Evolutionary conservation across 2,329 filamentous ascomycete species (phyloP).

Genomic region (Aspergillus puulaauensis): DNA sequence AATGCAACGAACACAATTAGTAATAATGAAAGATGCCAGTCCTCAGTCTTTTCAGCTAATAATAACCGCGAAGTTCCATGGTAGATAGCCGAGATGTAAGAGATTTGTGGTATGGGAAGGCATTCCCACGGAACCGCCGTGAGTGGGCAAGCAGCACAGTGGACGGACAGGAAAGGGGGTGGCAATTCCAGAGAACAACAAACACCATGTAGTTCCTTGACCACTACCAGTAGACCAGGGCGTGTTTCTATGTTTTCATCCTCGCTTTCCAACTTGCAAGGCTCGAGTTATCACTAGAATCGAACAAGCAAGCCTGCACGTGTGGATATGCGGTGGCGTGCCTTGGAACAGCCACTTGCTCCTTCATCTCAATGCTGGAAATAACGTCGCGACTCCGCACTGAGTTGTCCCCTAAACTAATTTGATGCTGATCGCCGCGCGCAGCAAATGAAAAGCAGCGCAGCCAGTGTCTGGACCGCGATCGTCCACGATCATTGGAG

Average conservation of each 20-base stretch:
- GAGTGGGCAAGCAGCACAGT: constrained; percentile 4
- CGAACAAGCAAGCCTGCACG: not conserved
- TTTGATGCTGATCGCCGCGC: constrained; percentile 1
- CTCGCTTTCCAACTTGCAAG: too few relatives aligned
- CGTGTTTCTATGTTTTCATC: too few relatives aligned
- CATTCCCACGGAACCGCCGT: not conserved
- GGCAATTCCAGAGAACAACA: constrained; percentile 6
- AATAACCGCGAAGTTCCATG: constrained; percentile 3
- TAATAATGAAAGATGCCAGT: not conserved
- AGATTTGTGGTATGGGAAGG: not conserved
- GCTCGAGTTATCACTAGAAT: too few relatives aligned
- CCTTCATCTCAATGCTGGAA: constrained; percentile 3
- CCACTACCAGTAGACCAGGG: too few relatives aligned
- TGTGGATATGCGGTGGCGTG: constrained; percentile 2
- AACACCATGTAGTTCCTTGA: not conserved
- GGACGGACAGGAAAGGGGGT: constrained; percentile 13
- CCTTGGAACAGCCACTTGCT: constrained; percentile 5
- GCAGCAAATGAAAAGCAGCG: not conserved
- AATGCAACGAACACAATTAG: not conserved
- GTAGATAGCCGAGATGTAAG: not conserved
- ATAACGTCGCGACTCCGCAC: not conserved
- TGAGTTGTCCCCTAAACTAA: constrained; percentile 2
- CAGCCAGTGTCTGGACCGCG: not conserved
- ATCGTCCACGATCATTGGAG: not conserved
- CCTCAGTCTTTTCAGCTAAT: not conserved